Evolutionary conservation across 768 basidiomycete genomes (phyloP).

Genomic region (Tephrocybe sp.): DNA sequence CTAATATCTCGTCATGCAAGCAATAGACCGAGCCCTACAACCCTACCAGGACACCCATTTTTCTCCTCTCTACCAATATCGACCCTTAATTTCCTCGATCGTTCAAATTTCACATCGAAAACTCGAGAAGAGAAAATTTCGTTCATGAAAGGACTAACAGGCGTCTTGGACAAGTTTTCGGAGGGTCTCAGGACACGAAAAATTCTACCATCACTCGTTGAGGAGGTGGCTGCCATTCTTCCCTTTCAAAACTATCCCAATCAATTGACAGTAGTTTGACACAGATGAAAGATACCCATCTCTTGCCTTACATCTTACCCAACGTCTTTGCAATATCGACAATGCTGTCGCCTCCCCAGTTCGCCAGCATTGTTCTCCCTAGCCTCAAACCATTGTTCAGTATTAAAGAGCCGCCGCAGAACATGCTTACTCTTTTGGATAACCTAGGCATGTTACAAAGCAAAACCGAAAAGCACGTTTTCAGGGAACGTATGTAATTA

Average conservation of each 20-base stretch:
- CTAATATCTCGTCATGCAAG: conserved; percentile 79
- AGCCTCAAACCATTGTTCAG: conserved; percentile 87
- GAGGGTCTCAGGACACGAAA: conserved; percentile 85
- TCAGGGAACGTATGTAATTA: conserved; percentile 85
- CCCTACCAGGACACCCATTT: conserved; percentile 82
- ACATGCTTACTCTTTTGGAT: conserved; percentile 91
- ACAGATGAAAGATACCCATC: conserved; percentile 90
- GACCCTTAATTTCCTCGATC: conserved; percentile 93
- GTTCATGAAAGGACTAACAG: conserved; percentile 86
- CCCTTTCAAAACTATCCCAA: neutral
- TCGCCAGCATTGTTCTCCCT: conserved; percentile 77
- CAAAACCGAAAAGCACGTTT: conserved; percentile 84
- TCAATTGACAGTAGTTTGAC: neutral
- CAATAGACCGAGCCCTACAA: conserved; percentile 71
- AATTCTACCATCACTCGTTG: conserved; percentile 86
- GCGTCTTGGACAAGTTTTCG: conserved; percentile 81
- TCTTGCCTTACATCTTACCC: conserved; percentile 93
- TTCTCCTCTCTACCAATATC: conserved; percentile 96
- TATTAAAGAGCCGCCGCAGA: conserved; percentile 94
- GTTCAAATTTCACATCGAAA: conserved; percentile 92
- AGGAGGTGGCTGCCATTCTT: conserved; percentile 60
- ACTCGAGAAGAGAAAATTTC: conserved; percentile 94
- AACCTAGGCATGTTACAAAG: conserved; percentile 83
- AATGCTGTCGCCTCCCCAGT: conserved; percentile 74
- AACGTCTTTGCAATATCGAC: conserved; percentile 91